phyloP scores from a whole-genome alignment of 1,139 yeast species.

The Diutina mesorugosa region DNA sequence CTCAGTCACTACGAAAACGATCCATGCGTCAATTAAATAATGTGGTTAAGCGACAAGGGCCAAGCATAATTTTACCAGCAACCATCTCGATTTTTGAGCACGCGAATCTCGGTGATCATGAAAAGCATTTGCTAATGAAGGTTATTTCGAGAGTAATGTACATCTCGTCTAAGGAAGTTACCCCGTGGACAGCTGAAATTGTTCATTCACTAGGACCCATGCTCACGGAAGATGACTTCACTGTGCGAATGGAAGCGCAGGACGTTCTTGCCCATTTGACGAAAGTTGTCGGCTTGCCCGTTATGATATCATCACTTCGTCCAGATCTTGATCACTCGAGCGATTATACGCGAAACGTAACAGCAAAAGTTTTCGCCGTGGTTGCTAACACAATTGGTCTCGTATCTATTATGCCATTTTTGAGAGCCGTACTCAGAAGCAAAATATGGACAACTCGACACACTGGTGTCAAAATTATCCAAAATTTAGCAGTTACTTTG shows the following conservation, averaged over 20 bases:
- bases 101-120: conserved; percentile 65
- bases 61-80: conserved; percentile 53
- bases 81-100: conserved; percentile 68
- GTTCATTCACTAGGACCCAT: conserved; percentile 69
- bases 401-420: conserved; percentile 58
- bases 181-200: conserved; percentile 67
- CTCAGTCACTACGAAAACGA: conserved; percentile 51
- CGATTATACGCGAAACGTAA: conserved; percentile 67
- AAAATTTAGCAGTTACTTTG: conserved; percentile 55
- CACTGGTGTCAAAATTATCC: conserved; percentile 71
- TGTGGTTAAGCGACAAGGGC: conserved; percentile 54
- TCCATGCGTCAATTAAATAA: conserved; percentile 61
- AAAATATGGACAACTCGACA: conserved; percentile 81
- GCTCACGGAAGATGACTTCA: conserved; percentile 65
- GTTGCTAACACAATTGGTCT: conserved; percentile 76
- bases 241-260: conserved; percentile 64
- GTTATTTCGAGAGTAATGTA: conserved; percentile 57
- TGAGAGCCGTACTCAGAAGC: conserved; percentile 71
- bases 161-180: conserved; percentile 48
- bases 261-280: conserved; percentile 67
- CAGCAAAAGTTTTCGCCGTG: conserved; percentile 75
- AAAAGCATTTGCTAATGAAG: conserved; percentile 71
- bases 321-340: conserved; percentile 79
- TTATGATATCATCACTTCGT: conserved; percentile 63
- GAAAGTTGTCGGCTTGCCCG: conserved; percentile 73